Evolutionary conservation across 2,329 filamentous ascomycete genomes (phyloP).

Genomic region (Fusarium sterilihyphosum): DNA sequence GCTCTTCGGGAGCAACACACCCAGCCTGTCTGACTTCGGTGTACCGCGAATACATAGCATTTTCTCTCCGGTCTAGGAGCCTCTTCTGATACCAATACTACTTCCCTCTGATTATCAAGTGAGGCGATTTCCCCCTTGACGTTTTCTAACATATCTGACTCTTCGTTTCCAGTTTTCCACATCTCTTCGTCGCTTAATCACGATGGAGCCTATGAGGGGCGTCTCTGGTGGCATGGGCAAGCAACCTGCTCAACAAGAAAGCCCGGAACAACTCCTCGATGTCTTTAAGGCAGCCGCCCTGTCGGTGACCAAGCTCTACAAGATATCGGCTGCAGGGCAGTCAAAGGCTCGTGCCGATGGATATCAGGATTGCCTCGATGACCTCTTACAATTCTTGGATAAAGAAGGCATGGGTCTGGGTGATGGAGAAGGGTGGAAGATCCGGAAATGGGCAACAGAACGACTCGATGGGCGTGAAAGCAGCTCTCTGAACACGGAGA

Average conservation of each 20-base stretch:
- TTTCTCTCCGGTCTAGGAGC: not conserved
- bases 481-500: conserved; percentile 65
- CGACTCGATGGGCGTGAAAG: conserved; percentile 71
- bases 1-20: conserved; percentile 20
- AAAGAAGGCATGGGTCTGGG: conserved; percentile 79
- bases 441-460: conserved; percentile 74
- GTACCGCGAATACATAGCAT: not conserved
- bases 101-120: conserved; percentile 2
- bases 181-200: conserved; percentile 5
- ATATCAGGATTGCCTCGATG: conserved; percentile 94
- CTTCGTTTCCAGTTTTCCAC: conserved; percentile 1
- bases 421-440: conserved; percentile 78
- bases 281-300: conserved; percentile 93
- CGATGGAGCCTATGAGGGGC: conserved; percentile 49
- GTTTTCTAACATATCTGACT: conserved; percentile 21
- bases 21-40: conserved; percentile 15
- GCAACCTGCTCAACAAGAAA: conserved; percentile 49
- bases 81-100: not conserved
- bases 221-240: conserved; percentile 42
- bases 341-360: conserved; percentile 80
- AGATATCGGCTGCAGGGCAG: conserved; percentile 83
- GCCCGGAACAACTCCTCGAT: conserved; percentile 77
- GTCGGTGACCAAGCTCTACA: conserved; percentile 96
- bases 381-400: conserved; percentile 86
- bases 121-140: conserved; percentile 20